Evolutionary conservation across 306 rosid genomes (phyloP), one percentile per base, ranked within the genome.

Genomic region (Sphenostylis stenocarpa): DNA sequence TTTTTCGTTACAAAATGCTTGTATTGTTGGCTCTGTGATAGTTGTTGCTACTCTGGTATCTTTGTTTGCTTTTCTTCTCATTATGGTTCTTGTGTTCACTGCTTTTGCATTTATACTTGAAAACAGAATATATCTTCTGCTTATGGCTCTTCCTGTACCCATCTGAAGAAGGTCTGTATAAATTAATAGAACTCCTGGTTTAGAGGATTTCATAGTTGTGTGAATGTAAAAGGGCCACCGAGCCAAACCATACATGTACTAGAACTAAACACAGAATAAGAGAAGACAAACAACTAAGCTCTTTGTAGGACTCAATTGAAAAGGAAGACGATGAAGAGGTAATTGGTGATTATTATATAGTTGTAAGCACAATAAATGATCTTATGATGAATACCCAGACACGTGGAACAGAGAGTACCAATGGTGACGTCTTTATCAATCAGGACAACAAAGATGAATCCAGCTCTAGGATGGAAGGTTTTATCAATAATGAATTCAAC

Each of bases 111-210:
- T 79, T 77, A 77, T 85, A 77, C 88, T 89, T 69, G 76, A 81
- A 79, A 81, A 85, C 83, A 79, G 71, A 83, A 62, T 86, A 77
- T 81, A 83, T 85, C 70, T 86, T 84, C 86, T 87, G 84, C 87
- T 87, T 90, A 84, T 77, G 72, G 86, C 93, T 84, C 87, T 86
- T 91, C 83, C 82, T 88, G 86, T 71, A 90, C 89, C 91, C 91
- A 70, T 90, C 91, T 72, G 89, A 90, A 85, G 92, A 83, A 85
- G 89, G 83, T 81, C 76, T 80, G 45, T 31, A 81, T 48, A 86
- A 84, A 80, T 77, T 91, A 82, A 81, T 83, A 44, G 80, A 85
- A 68, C 81, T 86, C 76, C 72, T 87, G 86, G 87, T 79, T 48
- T 88, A 87, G 85, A 86, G 77, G 86, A 89, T 91, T 78, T 88